Conservation (phyloP, 2,329 filamentous ascomycete species). For the Colletotrichum melonis region DNA sequence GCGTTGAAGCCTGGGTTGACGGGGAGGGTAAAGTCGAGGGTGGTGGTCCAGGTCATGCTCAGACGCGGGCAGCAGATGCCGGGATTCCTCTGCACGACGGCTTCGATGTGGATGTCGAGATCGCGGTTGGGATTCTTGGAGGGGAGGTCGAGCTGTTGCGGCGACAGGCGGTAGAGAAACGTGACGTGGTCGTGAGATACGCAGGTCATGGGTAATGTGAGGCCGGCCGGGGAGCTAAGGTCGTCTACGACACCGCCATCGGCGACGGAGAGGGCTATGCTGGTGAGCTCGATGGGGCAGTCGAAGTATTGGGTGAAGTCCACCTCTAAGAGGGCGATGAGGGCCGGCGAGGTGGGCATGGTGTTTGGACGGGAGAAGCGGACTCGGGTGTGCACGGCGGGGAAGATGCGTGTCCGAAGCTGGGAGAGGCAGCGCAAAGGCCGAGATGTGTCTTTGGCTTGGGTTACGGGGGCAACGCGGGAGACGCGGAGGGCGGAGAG, state of each 20-base stretch:
- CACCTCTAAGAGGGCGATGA: constrained; percentile 78
- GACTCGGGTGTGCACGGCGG: constrained; percentile 78
- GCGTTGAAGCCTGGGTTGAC: constrained; percentile 72
- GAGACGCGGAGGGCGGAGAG: constrained; percentile 81
- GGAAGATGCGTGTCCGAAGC: constrained; percentile 72
- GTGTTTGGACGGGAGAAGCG: constrained; percentile 75
- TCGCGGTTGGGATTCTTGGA: constrained; percentile 61
- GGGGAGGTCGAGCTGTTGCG: constrained; percentile 56
- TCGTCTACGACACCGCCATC: constrained; percentile 71
- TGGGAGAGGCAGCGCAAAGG: constrained; percentile 74
- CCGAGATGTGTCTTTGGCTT: constrained; percentile 69
- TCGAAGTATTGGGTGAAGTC: constrained; percentile 79
- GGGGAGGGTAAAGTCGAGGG: constrained; percentile 75
- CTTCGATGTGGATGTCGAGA: constrained; percentile 70
- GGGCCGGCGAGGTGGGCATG: constrained; percentile 66
- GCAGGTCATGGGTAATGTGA: constrained; percentile 68
- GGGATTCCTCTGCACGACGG: constrained; percentile 67
- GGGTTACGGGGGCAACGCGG: constrained; percentile 76
- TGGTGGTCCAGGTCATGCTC: constrained; percentile 74
- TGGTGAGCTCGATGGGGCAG: constrained; percentile 72
- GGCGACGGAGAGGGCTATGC: constrained; percentile 66
- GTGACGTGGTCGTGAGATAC: constrained; percentile 81
- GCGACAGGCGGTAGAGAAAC: constrained; percentile 75
- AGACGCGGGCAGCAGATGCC: constrained; percentile 70
- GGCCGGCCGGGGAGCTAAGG: constrained; percentile 61